Evolutionary conservation across 192 early-diverging fungal species (phyloP), one percentile per base, ranked within the genome.

Genomic region (Backusella tarrabulga): DNA sequence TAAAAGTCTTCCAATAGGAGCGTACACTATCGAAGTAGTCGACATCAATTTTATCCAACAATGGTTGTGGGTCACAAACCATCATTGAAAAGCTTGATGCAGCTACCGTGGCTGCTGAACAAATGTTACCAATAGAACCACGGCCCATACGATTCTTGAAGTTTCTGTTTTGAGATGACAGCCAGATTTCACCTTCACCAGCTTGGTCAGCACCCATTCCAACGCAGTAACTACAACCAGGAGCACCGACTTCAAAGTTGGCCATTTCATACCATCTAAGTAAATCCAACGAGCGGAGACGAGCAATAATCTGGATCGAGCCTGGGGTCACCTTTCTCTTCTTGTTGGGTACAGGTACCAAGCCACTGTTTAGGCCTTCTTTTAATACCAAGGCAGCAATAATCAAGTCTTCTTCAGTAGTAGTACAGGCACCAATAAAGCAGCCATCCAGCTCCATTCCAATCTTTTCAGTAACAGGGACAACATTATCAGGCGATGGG

Each of bases 121-220:
- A 88, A 40, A 94, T 85, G 83, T 94, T 94, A 69, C 87, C 93
- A 68, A 94, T 94, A 38, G 90, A 90, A 63, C 93, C 93, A 68
- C 91, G 90, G 29, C 93, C 93, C 93, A 94, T 94, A 75, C 93
- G 89, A 84, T 94, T 94, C 85, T 91, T 91, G 80, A 94, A 94
- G 82, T 94, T 94, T 77, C 93, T 88, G 88, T 94, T 94, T 87
- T 94, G 93, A 71, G 92, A 93, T 79, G 90, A 91, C 72, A 94
- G 85, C 93, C 93, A 94, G 14, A 94, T 88, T 81, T 94, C 92
- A 44, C 93, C 93, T 46, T 92, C 92, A 46, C 90, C 88, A 54
- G 93, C 93, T 75, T 87, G 85, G 72, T 94, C 93, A 19, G 93
- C 93, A 14, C 90, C 93, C 78, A 94, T 90, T 41, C 88, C 93